Percentiles rank a stretch among this genome's conserved stretches.
These are phyloP conservation scores for Lipomyces kockii DNA, from an alignment of 805 yeast genomes.

Conservation along the genomic window DNA sequence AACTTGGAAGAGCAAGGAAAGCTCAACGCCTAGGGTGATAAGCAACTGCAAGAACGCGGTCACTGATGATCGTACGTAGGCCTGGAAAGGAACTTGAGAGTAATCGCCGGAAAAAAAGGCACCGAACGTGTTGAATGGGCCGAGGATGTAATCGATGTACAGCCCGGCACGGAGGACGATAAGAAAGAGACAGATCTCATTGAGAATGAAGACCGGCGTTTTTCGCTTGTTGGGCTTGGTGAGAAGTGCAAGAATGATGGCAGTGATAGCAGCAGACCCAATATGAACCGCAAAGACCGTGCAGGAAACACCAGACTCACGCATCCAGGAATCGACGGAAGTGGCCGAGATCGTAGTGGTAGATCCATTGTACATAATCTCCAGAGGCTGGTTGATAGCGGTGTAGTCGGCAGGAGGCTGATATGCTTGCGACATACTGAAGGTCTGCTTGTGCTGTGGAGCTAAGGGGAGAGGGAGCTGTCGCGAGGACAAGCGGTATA, in stretches of 20 bases:
- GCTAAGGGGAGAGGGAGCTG: neutral
- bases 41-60: slow-evolving; percentile 64
- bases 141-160: slow-evolving; percentile 58
- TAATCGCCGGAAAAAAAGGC: slow-evolving; percentile 54
- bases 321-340: slow-evolving; percentile 26
- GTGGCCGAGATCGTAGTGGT: slow-evolving; percentile 7
- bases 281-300: slow-evolving; percentile 35
- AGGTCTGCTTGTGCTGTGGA: neutral
- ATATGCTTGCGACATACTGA: neutral
- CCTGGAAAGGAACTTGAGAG: slow-evolving; percentile 48
- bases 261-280: slow-evolving; percentile 32
- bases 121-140: slow-evolving; percentile 57
- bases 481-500: neutral
- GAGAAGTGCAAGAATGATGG: slow-evolving; percentile 46
- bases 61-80: slow-evolving; percentile 60
- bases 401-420: slow-evolving; percentile 10
- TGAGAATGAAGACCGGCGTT: slow-evolving; percentile 75
- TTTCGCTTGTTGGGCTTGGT: slow-evolving; percentile 53
- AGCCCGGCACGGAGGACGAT: slow-evolving; percentile 65
- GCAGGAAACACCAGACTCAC: slow-evolving; percentile 9
- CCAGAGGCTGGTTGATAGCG: slow-evolving; percentile 28
- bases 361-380: slow-evolving; percentile 15
- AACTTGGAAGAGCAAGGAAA: slow-evolving; percentile 72
- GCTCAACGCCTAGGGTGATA: slow-evolving; percentile 63
- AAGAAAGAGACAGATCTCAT: slow-evolving; percentile 62